Base-by-base conservation (phyloP, 768 basidiomycete genomes). In the Albatrellus ellisii region DNA sequence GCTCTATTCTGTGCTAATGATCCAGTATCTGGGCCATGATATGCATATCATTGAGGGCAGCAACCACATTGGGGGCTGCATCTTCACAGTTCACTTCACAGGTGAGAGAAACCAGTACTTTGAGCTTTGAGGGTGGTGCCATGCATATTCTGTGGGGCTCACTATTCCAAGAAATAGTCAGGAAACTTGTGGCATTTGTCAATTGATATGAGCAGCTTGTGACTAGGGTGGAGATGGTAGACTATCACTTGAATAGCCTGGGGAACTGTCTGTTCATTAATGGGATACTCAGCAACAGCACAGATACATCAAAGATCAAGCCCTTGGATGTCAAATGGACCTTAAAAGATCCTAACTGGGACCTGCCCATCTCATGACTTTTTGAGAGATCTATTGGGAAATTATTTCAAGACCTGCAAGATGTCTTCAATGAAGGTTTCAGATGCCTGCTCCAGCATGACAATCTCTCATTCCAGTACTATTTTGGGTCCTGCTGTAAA, bases 401-500 rank as follows among this genome's bases (percentile, higher is more conserved):
- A 18, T 38, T 49, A 34, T 34, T 49, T 6, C 14, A 37, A 22
- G 42, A 24, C 33, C 26, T 49, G 18, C 32, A 49, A 2, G 26
- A 28, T 32, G 42, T 47, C 38, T 49, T 49, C 17, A 20, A 43
- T 17, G 33, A 24, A 15, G 48, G 48, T 11, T 49, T 49, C 26
- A 17, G 37, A 25, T 33, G 46, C 7, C 33, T 52, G 36, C 53
- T 53, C 29, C 28, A 42, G 20, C 44, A 17, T 28, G 52, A 53
- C 42, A 36, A 52, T 24, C 45, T 41, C 31, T 51, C 52, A 10
- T 54, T 53, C 37, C 52, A 53, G n/a, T 47, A 34, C 36, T 53
- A 54, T 37, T 43, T 53, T 18, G 33, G 2, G 26, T 38, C 20
- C 26, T 4, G 22, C 14, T 41, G 46, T 27, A 34, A 21, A 9